Conservation (phyloP, 176 grass and related monocot genomes). For the Poa pratensis region DNA sequence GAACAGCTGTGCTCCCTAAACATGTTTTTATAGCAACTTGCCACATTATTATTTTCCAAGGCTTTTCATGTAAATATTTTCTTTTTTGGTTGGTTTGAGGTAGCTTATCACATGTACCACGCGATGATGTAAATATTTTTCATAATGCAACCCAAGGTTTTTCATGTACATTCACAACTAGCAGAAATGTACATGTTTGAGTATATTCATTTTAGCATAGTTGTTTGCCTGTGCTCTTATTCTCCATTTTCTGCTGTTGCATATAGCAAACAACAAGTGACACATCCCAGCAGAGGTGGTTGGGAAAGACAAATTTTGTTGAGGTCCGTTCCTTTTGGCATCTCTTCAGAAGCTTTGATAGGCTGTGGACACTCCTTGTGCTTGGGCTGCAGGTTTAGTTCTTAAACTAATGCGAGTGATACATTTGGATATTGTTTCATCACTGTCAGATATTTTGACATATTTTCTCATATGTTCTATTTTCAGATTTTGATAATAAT, state of each 20-base stretch:
- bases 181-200: constrained; percentile 5
- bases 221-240: constrained; percentile 37
- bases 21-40: not conserved
- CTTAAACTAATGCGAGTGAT: constrained; percentile 27
- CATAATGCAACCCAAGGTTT: not conserved
- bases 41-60: constrained; percentile 2
- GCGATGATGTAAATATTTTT: too few species aligned
- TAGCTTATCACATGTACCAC: too few species aligned
- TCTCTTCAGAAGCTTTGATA: constrained; percentile 97
- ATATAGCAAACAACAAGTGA: constrained; percentile 46
- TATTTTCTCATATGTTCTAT: constrained; percentile 37
- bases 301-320: constrained; percentile 96
- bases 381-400: constrained; percentile 83
- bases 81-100: too few species aligned
- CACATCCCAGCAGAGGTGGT: constrained; percentile 58
- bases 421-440: constrained; percentile 40
- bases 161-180: not conserved
- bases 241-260: constrained; percentile 36
- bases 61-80: not conserved
- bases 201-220: constrained; percentile 33
- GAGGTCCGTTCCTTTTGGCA: constrained; percentile 95
- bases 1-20: not conserved
- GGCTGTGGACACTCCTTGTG: constrained; percentile 89
- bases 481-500: constrained; percentile 93
- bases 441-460: constrained; percentile 21